Evolutionary conservation across 345 rosid species (phyloP).

Genomic region (Melastoma malabathricum): DNA sequence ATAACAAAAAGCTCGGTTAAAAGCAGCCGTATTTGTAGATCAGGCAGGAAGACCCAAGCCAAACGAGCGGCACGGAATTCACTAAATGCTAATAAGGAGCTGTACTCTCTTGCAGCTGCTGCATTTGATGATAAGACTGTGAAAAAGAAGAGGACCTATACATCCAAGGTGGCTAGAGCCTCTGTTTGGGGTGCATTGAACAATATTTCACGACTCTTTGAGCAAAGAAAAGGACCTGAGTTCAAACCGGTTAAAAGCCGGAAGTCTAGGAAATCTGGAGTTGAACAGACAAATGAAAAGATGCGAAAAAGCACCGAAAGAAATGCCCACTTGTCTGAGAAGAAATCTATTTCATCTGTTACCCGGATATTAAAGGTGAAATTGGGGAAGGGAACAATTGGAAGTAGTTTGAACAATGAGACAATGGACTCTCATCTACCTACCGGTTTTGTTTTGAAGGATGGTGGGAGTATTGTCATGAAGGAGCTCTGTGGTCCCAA

Average conservation of each 20-base stretch:
- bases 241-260: slow-evolving; percentile 20
- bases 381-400: slow-evolving; percentile 48
- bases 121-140: slow-evolving; percentile 27
- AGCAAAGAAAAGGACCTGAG: slow-evolving; percentile 22
- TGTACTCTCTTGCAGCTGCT: slow-evolving; percentile 14
- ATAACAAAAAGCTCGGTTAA: slow-evolving; percentile 27
- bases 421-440: slow-evolving; percentile 23
- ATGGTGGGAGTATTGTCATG: slow-evolving; percentile 1
- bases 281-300: slow-evolving; percentile 23
- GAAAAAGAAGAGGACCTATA: slow-evolving; percentile 62
- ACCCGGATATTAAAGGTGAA: slow-evolving; percentile 61
- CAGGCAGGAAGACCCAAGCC: slow-evolving; percentile 19
- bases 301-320: slow-evolving; percentile 14
- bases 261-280: slow-evolving; percentile 22
- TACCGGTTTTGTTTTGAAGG: slow-evolving; percentile 14
- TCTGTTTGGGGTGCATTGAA: slow-evolving; percentile 58
- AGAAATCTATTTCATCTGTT: slow-evolving; percentile 23
- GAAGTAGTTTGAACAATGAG: slow-evolving; percentile 23
- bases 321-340: slow-evolving; percentile 20
- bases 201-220: slow-evolving; percentile 33
- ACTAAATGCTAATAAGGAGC: slow-evolving; percentile 24
- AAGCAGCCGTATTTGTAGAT: slow-evolving; percentile 30
- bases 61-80: slow-evolving; percentile 30
- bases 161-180: slow-evolving; percentile 52
- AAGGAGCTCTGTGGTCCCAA: slow-evolving; percentile 11